Evolutionary conservation across 768 basidiomycete genomes (phyloP), one percentile per base, ranked within the genome.

Genomic region (Hydnum rufescens): DNA sequence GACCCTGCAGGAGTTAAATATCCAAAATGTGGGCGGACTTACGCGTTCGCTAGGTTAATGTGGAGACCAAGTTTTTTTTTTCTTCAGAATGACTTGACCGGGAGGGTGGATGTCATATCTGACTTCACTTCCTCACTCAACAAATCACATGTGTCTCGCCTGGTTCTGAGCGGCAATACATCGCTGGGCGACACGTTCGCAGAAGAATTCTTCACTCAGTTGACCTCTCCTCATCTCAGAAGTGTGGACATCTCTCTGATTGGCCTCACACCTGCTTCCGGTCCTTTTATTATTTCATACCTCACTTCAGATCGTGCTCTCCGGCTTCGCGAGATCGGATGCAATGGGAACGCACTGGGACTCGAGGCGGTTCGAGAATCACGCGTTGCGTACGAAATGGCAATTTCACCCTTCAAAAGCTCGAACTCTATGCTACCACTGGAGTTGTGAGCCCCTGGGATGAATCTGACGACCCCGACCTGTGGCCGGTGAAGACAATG

Each of bases 251-350:
- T 39, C 13, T 39, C 36, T 39, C 36, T 39, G 13, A 22, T 39
- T 39, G 22, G 36, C 22, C 36, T 39, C 22, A 39, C 36, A 13
- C 1, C 36, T 13, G 36, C 13, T 22, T 39, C 36, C 22, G 36
- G 13, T 22, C 36, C 36, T 39, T 39, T 39, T 22, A 39, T 39
- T 22, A 39, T 39, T 39, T 13, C 13, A 13, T 39, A 39, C 36
- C 13, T 39, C 22, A 13, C 13, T 13, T 39, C 36, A 39, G 13
- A 13, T 39, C 36, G 36, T 39, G 23, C 58, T 65, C 26, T 65
- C 64, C 8, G 67, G 57, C 51, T 59, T 66, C 3, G 66, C 64
- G 36, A 39, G 22, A 13, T 39, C 13, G 22, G 36, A 39, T 39
- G 36, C 36, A 39, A 39, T 39, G 36, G 36, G 13, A 39, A 39